Base-by-base conservation (phyloP, 2,329 filamentous ascomycete species). In the Alternaria arborescens region DNA sequence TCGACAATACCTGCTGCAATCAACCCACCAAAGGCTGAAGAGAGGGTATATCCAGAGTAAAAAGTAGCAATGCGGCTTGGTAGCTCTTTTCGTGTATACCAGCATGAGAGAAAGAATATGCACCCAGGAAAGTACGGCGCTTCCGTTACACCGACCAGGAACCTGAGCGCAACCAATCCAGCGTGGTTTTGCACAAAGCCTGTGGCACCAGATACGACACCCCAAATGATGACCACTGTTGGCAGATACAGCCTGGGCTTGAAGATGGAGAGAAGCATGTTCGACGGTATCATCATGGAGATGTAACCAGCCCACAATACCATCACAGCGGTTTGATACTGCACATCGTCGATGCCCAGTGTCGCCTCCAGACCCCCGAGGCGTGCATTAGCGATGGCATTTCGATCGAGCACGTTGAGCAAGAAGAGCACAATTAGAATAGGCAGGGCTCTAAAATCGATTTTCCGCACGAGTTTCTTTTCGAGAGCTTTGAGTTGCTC, bases 291-390 rank as follows among this genome's bases (percentile, higher is more conserved):
- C 70, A 89, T 86, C 83, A 88, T 88, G 12, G 88, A 74, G 0
- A 89, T 77, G 65, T 89, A 89, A 4, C 86, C 72, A 44, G 80
- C 79, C 71, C 90, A 91, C 71, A 89, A 88, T 0, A 90, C 73
- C 1, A 67, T 69, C 8, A 71, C 65, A 1, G 67, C 67, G 0
- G 64, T 70, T 12, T 64, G 53, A 22, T 64, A 86, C 48, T 65
- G 53, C 2, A 60, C 28, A 41, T 44, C 51, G 18, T 55, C 30
- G 11, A 52, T 46, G 3, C 40, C 20, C 3, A 53, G 20, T 18
- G 28, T 16, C 2, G 34, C 61, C 57, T 71, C 71, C 7, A 76
- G 54, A 4, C 72, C 71, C 11, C 66, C 68, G 12, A 76, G 55
- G 3, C 71, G 68, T 2, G 72, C 72, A 14, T 71, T 71, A 5